These are phyloP conservation scores for Apiotrichum mycotoxinovorans DNA, from an alignment of 1,284 basidiomycete genomes.

Conservation along the genomic window DNA sequence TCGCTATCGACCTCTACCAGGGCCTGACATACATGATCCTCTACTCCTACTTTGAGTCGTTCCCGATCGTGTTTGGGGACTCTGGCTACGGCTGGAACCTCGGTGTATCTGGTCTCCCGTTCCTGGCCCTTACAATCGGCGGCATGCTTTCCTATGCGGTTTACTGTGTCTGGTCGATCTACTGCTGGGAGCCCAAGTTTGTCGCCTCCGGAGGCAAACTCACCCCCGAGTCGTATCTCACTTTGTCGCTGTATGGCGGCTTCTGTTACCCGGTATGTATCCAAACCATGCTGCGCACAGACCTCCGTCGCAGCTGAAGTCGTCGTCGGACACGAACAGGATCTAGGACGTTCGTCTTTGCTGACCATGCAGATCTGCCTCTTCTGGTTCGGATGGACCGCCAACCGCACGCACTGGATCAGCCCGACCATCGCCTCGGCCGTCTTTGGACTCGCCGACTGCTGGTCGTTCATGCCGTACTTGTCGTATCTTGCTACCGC, in stretches of 20 bases:
- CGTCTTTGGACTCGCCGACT: conserved; percentile 39
- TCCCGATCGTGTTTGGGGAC: conserved; percentile 16
- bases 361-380: conserved; percentile 13
- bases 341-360: too few relatives aligned
- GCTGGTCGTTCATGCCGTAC: conserved; percentile 29
- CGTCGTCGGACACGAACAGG: too few relatives aligned
- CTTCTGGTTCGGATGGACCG: conserved; percentile 48
- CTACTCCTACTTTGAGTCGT: conserved; percentile 39
- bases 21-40: conserved; percentile 39
- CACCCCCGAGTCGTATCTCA: conserved; percentile 26
- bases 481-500: conserved; percentile 61
- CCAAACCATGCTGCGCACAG: conserved; percentile 21
- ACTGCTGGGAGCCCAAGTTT: conserved; percentile 36
- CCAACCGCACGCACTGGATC: conserved; percentile 41
- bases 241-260: conserved; percentile 40
- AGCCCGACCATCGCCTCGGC: conserved; percentile 37
- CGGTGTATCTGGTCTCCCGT: conserved; percentile 39
- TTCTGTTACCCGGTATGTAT: conserved; percentile 33
- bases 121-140: conserved; percentile 41
- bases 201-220: conserved; percentile 15
- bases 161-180: conserved; percentile 37
- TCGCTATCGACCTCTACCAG: conserved; percentile 34
- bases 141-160: conserved; percentile 21
- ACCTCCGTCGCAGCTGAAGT: too few relatives aligned
- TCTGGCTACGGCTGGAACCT: conserved; percentile 40